A percentile compares a stretch with the other conserved stretches of the same genome.
phyloP scores from a whole-genome alignment of 2,329 filamentous ascomycete species.

The Epichloe glyceriae region DNA sequence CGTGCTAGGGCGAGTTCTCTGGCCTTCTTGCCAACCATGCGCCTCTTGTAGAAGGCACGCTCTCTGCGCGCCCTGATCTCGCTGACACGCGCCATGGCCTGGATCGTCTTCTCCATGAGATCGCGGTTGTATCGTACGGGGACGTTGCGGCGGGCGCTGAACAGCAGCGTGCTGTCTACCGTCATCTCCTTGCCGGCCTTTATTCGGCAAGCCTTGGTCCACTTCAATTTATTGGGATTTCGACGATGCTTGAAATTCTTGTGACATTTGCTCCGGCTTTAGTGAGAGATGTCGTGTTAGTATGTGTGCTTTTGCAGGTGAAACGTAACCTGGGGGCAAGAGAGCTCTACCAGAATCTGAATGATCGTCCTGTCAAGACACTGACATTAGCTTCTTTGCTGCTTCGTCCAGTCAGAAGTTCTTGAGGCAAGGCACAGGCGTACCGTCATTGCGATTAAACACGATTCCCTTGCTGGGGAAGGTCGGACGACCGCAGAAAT shows the following conservation, averaged over 20 bases:
- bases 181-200: constrained; percentile 72
- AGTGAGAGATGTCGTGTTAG: not conserved
- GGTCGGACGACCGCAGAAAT: constrained; percentile 34
- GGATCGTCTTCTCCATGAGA: constrained; percentile 72
- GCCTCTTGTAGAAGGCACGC: constrained; percentile 83
- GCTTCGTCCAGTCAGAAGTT: not conserved
- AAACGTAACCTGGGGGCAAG: not conserved
- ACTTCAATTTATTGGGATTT: constrained; percentile 91
- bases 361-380: constrained; percentile 26
- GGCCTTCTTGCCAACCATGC: constrained; percentile 84
- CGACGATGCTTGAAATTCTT: constrained; percentile 93
- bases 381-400: not conserved
- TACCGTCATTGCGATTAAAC: constrained; percentile 37
- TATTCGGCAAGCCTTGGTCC: constrained; percentile 89
- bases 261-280: constrained; percentile 35
- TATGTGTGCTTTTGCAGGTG: too few relatives aligned
- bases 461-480: constrained; percentile 44
- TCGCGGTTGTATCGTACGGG: constrained; percentile 94
- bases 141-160: constrained; percentile 84
- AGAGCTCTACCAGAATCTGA: constrained; percentile 38
- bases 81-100: constrained; percentile 80
- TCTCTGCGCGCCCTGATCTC: constrained; percentile 78
- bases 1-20: constrained; percentile 66
- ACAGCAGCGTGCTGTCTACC: constrained; percentile 86
- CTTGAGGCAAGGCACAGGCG: constrained; percentile 3